Conservation (phyloP, 1,284 basidiomycete species). For the Marasmius tenuissimus region DNA sequence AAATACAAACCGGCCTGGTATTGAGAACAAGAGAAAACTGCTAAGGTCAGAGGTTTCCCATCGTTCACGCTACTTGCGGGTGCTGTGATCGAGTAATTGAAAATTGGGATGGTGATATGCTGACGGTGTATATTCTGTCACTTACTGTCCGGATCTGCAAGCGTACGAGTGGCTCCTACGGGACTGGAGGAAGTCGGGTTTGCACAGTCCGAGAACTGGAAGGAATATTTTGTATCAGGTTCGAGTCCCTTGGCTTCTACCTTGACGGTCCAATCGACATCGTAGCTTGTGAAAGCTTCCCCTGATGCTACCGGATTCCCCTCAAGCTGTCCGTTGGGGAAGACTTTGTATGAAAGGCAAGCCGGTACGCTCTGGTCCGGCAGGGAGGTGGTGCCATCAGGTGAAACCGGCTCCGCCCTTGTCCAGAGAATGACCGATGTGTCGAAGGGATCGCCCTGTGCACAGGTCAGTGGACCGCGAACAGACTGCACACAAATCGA, state of each 20-base stretch:
- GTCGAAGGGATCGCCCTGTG: conserved; percentile 59
- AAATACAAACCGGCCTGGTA: conserved; percentile 42
- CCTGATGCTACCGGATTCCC: conserved; percentile 45
- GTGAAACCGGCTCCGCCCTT: conserved; percentile 43
- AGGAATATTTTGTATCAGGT: conserved; percentile 61
- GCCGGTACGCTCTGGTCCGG: conserved; percentile 58
- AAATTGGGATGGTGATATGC: background rate
- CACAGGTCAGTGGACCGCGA: background rate
- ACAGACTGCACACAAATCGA: conserved; percentile 9
- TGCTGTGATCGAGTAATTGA: conserved; percentile 33
- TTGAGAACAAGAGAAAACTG: conserved; percentile 63
- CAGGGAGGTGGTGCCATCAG: conserved; percentile 26
- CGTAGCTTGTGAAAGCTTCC: conserved; percentile 58
- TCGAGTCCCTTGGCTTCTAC: conserved; percentile 55
- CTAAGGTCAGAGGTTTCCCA: conserved; percentile 53
- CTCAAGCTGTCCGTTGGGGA: conserved; percentile 32
- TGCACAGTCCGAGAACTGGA: conserved; percentile 60
- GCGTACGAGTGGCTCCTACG: conserved; percentile 49
- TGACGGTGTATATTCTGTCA: conserved; percentile 8
- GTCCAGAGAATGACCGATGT: conserved; percentile 67
- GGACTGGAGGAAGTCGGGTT: conserved; percentile 45
- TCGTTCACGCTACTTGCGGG: conserved; percentile 52
- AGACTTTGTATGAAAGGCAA: conserved; percentile 56
- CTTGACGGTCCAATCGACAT: conserved; percentile 68
- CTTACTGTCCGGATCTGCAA: conserved; percentile 46